Evolutionary conservation across 2,329 filamentous ascomycete species (phyloP).

Genomic region (Coleophoma eucalyptorum): DNA sequence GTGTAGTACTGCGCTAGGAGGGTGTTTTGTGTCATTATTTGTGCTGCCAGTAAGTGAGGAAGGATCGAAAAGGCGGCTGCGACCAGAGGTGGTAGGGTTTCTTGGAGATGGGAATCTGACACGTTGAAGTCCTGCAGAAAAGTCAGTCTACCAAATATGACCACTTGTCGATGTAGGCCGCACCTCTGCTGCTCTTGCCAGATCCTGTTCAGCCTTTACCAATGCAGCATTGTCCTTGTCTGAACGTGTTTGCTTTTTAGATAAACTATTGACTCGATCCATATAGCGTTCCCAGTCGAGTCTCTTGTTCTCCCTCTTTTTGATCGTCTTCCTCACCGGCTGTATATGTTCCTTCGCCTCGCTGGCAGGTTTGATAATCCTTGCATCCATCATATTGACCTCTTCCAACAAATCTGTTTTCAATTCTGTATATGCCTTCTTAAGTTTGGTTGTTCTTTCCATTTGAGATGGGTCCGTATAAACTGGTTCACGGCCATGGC

Average conservation of each 20-base stretch:
- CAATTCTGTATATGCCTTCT: constrained; percentile 65
- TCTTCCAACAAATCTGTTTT: constrained; percentile 70
- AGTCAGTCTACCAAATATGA: constrained; percentile 6
- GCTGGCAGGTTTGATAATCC: constrained; percentile 66
- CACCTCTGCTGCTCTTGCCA: constrained; percentile 62
- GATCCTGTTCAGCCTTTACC: constrained; percentile 67
- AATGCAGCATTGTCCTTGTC: constrained; percentile 71
- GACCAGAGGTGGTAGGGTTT: constrained; percentile 68
- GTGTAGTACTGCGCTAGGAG: constrained; percentile 78
- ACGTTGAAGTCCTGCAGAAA: constrained; percentile 61
- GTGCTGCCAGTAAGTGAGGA: constrained; percentile 64
- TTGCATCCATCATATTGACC: constrained; percentile 64
- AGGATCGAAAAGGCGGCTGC: constrained; percentile 69
- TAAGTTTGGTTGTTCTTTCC: constrained; percentile 60
- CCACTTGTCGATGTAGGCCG: constrained; percentile 10
- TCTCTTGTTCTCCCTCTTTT: constrained; percentile 79
- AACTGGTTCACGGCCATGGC: constrained; percentile 47
- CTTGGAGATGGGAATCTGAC: constrained; percentile 70
- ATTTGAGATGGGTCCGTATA: constrained; percentile 61
- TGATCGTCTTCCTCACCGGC: constrained; percentile 77
- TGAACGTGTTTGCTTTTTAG: constrained; percentile 66
- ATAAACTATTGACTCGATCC: constrained; percentile 63
- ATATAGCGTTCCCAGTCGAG: constrained; percentile 78
- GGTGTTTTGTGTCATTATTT: constrained; percentile 74
- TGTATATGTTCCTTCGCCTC: constrained; percentile 66